Evolutionary conservation across 2,329 filamentous ascomycete genomes (phyloP), one percentile per base, ranked within the genome.

Genomic region (Alternaria ethzedia): DNA sequence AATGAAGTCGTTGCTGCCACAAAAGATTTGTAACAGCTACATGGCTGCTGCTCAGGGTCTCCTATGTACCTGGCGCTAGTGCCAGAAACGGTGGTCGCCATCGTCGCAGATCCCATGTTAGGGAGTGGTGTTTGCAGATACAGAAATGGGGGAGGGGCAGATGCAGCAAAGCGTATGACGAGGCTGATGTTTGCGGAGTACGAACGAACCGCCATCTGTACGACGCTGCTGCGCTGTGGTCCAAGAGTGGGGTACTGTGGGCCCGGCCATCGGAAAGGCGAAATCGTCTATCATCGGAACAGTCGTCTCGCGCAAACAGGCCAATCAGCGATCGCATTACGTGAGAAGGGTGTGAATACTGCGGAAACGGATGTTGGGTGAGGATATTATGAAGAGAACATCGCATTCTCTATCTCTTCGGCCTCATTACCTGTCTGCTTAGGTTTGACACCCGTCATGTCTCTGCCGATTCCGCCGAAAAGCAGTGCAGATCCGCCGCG

Each of bases 31-130:
- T 25, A 61, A 58, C 32, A 58, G 23, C 15, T 54, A 59, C 65
- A 70, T 70, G 62, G 66, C 45, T 49, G 17, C 59, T 50, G 59
- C 45, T 54, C 47, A 67, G 64, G 67, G 61, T 71, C 60, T 62
- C 63, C 61, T 72, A 67, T 75, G 75, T 75, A 73, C 69, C 73
- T 75, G 28, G 61, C 67, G 65, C 70, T 72, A 73, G 64, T 43
- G 54, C 56, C 59, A 21, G n/a, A 32, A 30, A 56, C 47, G 30
- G 49, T 57, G n/a, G 51, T 41, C 50, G 46, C 56, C 65, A 62
- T 57, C 23, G 25, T 54, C 41, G 52, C 52, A 47, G 58, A 64
- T 72, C 69, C 71, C 67, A 70, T 71, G 61, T 52, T 67, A 58
- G 67, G 44, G 55, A 73, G 71, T 73, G 65, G 70, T 71, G 59